Conservation (phyloP, 2,329 filamentous ascomycete genomes). For the Simplicillium sp. region DNA sequence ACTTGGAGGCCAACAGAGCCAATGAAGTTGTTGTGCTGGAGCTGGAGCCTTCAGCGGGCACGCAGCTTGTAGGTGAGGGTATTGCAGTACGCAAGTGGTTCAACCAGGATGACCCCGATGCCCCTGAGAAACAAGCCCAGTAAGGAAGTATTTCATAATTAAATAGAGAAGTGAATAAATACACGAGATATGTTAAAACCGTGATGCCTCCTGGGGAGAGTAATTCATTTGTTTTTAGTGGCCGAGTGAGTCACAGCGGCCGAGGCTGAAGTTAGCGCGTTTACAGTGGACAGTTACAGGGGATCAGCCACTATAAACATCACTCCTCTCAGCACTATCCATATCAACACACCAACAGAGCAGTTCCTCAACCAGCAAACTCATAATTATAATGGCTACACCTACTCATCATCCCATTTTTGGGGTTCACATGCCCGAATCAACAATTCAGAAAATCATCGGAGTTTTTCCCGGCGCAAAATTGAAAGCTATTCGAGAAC, state of each 20-base stretch:
- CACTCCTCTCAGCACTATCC: too few species aligned
- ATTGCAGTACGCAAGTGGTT: constrained; percentile 8
- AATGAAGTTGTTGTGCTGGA: constrained; percentile 34
- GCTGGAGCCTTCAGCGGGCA: constrained; percentile 23
- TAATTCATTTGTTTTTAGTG: too few species aligned
- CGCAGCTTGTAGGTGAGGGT: constrained; percentile 3
- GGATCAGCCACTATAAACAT: too few species aligned
- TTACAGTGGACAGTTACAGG: too few species aligned
- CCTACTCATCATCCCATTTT: constrained; percentile 11
- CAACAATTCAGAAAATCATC: constrained; percentile 7
- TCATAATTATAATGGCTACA: not conserved
- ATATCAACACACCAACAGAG: too few species aligned
- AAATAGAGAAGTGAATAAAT: too few species aligned
- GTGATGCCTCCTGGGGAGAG: too few species aligned
- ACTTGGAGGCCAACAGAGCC: constrained; percentile 16
- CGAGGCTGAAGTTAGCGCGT: too few species aligned
- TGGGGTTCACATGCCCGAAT: constrained; percentile 8
- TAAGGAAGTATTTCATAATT: too few species aligned
- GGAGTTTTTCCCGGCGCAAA: constrained; percentile 6
- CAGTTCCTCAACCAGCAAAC: too few species aligned
- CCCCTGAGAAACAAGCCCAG: not conserved
- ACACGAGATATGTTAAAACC: too few species aligned
- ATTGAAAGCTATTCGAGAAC: constrained; percentile 5
- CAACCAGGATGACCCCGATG: constrained; percentile 6
- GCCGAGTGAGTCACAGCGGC: too few species aligned